Percentiles rank a stretch among this genome's conserved stretches.
Evolutionary conservation across 1,139 yeast species (phyloP).

Genomic region (Hansenula lynferdii): DNA sequence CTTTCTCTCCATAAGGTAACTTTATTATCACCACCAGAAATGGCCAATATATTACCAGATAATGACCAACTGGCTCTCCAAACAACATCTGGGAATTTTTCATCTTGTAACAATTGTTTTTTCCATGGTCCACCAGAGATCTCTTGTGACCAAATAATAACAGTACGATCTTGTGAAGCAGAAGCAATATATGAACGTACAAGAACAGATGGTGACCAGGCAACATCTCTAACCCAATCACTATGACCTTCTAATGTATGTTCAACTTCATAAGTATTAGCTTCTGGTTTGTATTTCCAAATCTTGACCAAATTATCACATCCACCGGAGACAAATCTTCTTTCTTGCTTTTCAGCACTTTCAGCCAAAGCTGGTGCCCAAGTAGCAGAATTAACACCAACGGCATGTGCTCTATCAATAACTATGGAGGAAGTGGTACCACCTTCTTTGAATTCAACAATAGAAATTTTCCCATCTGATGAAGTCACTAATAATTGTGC

Average conservation of each 20-base stretch:
- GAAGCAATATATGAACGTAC: conserved; percentile 93
- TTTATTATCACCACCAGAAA: conserved; percentile 94
- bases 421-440: conserved; percentile 63
- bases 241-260: conserved; percentile 82
- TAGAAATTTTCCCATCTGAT: conserved; percentile 88
- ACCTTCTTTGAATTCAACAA: conserved; percentile 87
- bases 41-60: conserved; percentile 92
- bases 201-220: conserved; percentile 93
- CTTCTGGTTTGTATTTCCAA: conserved; percentile 67
- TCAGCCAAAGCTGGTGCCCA: conserved; percentile 79
- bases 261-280: conserved; percentile 64
- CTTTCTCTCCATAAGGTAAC: conserved; percentile 97
- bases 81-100: conserved; percentile 91
- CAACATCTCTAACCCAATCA: conserved; percentile 98
- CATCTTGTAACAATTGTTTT: conserved; percentile 67
- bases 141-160: conserved; percentile 88
- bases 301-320: conserved; percentile 91
- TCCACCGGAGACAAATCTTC: conserved; percentile 89
- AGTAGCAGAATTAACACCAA: conserved; percentile 90
- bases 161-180: conserved; percentile 95
- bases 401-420: conserved; percentile 70
- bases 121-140: conserved; percentile 70
- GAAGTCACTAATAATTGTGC: conserved; percentile 89
- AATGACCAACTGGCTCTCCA: conserved; percentile 99
- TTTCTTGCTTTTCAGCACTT: conserved; percentile 36